These are phyloP conservation scores for Xylaria scruposa DNA, from an alignment of 495 filamentous ascomycete species.

Conservation along the genomic window DNA sequence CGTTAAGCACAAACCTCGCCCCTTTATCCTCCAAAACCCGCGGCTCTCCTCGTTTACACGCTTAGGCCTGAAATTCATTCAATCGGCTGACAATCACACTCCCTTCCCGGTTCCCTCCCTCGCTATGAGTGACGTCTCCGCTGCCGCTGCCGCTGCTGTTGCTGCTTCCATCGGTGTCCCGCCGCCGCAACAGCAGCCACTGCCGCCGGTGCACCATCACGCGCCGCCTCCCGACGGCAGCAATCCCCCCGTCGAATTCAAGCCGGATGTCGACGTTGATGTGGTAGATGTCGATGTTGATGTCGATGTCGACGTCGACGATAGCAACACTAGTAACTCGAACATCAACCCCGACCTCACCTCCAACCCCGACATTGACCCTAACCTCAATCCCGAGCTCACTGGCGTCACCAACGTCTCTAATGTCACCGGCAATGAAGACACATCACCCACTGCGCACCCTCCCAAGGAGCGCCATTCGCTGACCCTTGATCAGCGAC, in stretches of 20 bases:
- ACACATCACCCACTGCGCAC: constrained; percentile 12
- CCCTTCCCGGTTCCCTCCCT: background rate
- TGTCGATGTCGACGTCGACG: constrained; percentile 20
- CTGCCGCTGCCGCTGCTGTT: constrained; percentile 34
- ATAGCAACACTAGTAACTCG: constrained; percentile 21
- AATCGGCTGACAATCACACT: constrained; percentile 39
- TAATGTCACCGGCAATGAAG: constrained; percentile 11
- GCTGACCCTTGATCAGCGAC: constrained; percentile 59
- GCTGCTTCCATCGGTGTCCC: constrained; percentile 14
- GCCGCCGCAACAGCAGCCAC: background rate
- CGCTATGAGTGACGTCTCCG: constrained; percentile 40
- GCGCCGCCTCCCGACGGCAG: constrained; percentile 4
- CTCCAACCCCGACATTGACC: background rate
- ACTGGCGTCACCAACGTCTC: constrained; percentile 21
- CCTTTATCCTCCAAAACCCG: constrained; percentile 45
- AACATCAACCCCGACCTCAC: constrained; percentile 26
- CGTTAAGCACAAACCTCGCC: constrained; percentile 44
- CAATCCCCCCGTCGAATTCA: constrained; percentile 17
- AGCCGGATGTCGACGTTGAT: background rate
- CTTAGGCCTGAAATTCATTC: constrained; percentile 45
- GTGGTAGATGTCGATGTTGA: background rate
- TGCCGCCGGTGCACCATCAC: background rate
- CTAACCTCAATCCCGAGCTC: constrained; percentile 25
- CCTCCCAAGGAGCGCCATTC: constrained; percentile 55
- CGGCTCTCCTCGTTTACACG: constrained; percentile 43